These are phyloP conservation scores for Trichoderma sp. DNA, from an alignment of 2,329 filamentous ascomycete species.

Conservation along the genomic window DNA sequence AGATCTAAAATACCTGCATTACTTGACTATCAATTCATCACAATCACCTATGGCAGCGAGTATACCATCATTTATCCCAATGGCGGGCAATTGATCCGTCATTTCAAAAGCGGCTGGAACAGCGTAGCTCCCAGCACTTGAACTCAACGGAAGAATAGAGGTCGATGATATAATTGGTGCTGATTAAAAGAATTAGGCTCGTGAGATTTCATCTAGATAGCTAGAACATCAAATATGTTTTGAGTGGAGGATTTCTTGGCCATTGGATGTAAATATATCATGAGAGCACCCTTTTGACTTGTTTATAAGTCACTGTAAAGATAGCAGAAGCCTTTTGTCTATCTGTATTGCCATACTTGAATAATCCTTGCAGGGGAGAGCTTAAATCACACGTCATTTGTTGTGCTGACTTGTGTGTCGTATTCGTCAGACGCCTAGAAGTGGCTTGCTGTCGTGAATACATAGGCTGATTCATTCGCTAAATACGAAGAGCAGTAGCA, in stretches of 20 bases:
- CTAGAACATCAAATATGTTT: neutral
- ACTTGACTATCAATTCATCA: neutral
- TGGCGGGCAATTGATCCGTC: neutral
- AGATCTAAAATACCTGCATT: neutral
- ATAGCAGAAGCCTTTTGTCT: no score
- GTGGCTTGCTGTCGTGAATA: no score
- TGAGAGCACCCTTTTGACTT: no score
- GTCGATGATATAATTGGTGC: neutral
- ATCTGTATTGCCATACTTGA: no score
- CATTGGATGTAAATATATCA: no score
- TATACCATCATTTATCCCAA: neutral
- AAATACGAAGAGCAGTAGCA: neutral
- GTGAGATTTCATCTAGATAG: neutral
- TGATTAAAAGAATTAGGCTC: neutral
- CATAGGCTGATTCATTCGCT: no score
- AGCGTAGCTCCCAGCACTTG: neutral
- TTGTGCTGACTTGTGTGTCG: neutral
- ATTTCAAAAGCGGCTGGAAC: neutral
- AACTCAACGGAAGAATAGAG: neutral
- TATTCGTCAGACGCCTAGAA: no score
- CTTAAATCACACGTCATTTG: neutral
- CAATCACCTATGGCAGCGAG: neutral
- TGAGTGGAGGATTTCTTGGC: no score
- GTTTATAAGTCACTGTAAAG: no score
- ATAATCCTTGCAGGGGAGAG: neutral